Base-by-base conservation (phyloP, 2,329 filamentous ascomycete species). In the Epicoccum sorghinum region DNA sequence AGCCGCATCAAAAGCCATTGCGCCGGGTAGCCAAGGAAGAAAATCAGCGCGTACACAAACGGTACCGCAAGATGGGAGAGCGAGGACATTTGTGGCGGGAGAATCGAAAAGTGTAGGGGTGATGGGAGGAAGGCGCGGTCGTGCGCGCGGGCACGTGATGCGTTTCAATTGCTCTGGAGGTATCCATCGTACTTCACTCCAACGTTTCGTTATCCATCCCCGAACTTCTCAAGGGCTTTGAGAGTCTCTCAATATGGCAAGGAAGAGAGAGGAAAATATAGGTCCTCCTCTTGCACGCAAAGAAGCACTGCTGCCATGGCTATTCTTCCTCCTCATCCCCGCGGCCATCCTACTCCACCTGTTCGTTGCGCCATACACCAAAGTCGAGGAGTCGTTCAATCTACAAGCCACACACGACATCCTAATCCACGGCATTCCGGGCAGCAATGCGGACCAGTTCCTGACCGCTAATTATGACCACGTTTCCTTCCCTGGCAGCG, bases 321-420 rank as follows among this genome's bases (percentile, higher is more conserved):
- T 68, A 3, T 66, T 71, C 45, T 68, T 68, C 39, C 47, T 65
- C 18, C 66, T 75, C 12, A 71, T 74, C 24, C 71, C 72, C 4
- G 45, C 57, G 4, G 58, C 67, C 43, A 58, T 74, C 53, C 72
- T 89, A 54, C 50, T 89, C 49, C 90, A 96, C 74, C 85, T 96
- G 50, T 69, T 86, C 57, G 72, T 86, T 23, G 86, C 93, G 9
- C 95, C 95, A 0, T 93, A 96, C 78, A 97, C 93, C 52, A 99
- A 99, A 75, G 95, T 99, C 55, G 95, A 99, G 75, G 95, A 99
- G 76, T 98, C 93, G 0, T 98, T 99, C 83, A 96, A 96, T 74
- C 86, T 98, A 54, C 95, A 99, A 75, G 95, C 95, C 5, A 84
- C 87, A 3, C 95, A 98, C 75, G 95, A 99, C 73, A 89, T 99